These are phyloP conservation scores for Plasmopara halstedii DNA, from an alignment of 352 stramenopile genomes.

Conservation along the genomic window DNA sequence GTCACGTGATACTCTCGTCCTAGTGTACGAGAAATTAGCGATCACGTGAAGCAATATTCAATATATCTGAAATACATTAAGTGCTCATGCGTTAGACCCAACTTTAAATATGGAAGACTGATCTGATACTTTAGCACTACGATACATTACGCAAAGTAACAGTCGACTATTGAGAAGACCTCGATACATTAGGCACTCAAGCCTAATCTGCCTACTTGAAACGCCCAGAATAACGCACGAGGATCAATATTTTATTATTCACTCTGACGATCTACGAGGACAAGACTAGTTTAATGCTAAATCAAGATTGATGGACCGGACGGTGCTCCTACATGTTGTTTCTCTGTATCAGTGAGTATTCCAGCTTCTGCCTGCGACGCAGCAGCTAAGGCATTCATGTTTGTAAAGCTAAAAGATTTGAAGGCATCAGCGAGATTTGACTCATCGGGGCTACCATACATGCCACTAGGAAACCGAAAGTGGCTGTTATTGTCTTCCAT, in stretches of 20 bases:
- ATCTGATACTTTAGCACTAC: too few species aligned
- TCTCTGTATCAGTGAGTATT: conserved; percentile 36
- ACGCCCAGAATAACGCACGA: too few species aligned
- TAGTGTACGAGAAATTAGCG: too few species aligned
- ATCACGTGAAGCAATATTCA: too few species aligned
- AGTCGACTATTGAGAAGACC: background rate
- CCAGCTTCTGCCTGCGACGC: conserved; percentile 70
- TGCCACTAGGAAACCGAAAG: conserved; percentile 55
- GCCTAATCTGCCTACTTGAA: too few species aligned
- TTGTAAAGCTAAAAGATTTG: conserved; percentile 78
- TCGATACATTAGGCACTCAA: background rate
- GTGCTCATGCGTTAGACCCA: too few species aligned
- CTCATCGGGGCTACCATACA: conserved; percentile 45
- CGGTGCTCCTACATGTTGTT: conserved; percentile 34
- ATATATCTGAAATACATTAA: too few species aligned
- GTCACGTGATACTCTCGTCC: too few species aligned
- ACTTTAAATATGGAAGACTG: too few species aligned
- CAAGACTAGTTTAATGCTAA: conserved; percentile 13
- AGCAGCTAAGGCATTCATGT: conserved; percentile 77
- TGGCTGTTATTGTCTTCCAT: conserved; percentile 32
- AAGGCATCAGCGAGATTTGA: conserved; percentile 46
- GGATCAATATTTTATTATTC: conserved; percentile 17
- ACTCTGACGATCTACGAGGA: conserved; percentile 12
- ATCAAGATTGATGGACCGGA: conserved; percentile 63
- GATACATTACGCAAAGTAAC: too few species aligned